Base-by-base conservation (phyloP, 495 filamentous ascomycete species). In the Penicillium argentinense region DNA sequence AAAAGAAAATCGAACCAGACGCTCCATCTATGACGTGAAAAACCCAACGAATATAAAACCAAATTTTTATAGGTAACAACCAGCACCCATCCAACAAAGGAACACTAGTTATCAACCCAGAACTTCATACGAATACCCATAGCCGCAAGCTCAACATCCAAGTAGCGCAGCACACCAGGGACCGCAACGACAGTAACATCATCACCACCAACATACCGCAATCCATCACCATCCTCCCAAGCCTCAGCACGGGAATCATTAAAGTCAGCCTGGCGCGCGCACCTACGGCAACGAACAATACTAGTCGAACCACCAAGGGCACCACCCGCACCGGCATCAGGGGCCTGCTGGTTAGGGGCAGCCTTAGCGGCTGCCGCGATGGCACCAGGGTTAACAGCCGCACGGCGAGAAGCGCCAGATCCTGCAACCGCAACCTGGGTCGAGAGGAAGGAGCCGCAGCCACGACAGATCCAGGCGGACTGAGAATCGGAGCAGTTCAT, bases 401-500 rank as follows among this genome's bases (percentile, higher is more conserved):
- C 43, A 27, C 62, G 51, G 8, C 70, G 60, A 3, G 60, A 59
- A 18, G 66, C 51, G 23, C 56, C 51, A 3, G 67, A 64, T 9
- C 64, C 63, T 0, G 69, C 63, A 4, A 82, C 83, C 16, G 83
- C 81, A 27, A 95, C 86, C 62, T 88, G 86, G 21, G 85, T 86
- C 1, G 86, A 87, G 30, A 97, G 63, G 75, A 98, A 98, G 7
- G 82, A 87, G 19, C 93, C 93, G 59, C 93, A 98, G 38, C 67
- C 66, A 41, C 85, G 82, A 63, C 93, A 98, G 51, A 97, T 84
- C 87, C 90, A 93, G 18, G 90, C 80, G 41, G 82, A 81, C 18
- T 83, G 81, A 63, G 93, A 88, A 64, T 98, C 93, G 36, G 88
- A 95, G 71, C 93, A 98, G 72, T 97, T 97, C 71, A 98, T 79